Evolutionary conservation across 1,139 yeast genomes (phyloP).

Genomic region (Torulaspora globosa): DNA sequence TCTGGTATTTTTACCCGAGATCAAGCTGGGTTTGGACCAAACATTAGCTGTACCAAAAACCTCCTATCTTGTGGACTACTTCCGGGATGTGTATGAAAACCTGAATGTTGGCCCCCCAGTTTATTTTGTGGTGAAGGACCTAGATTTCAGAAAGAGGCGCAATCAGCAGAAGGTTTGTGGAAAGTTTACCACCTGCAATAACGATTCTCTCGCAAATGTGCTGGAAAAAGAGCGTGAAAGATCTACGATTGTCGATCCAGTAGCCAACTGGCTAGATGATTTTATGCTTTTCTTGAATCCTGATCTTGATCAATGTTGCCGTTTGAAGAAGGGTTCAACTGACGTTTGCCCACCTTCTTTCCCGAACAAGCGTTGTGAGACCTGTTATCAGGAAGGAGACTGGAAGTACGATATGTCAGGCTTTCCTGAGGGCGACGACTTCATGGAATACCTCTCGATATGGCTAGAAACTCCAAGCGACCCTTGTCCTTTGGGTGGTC

Average conservation of each 20-base stretch:
- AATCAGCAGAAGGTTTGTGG: conserved; percentile 81
- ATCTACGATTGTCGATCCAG: conserved; percentile 69
- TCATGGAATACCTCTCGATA: conserved; percentile 64
- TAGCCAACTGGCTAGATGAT: conserved; percentile 91
- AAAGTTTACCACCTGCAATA: conserved; percentile 76
- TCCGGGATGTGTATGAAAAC: conserved; percentile 66
- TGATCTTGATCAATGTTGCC: conserved; percentile 77
- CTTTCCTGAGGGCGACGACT: conserved; percentile 72
- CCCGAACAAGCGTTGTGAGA: conserved; percentile 67
- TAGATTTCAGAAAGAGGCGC: conserved; percentile 55
- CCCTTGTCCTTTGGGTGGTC: conserved; percentile 93
- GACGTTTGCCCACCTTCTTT: conserved; percentile 63
- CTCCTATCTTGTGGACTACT: conserved; percentile 77
- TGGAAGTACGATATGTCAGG: conserved; percentile 80
- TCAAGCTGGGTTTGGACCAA: conserved; percentile 82
- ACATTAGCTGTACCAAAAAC: conserved; percentile 79
- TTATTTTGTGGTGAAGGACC: conserved; percentile 68
- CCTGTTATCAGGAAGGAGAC: conserved; percentile 57
- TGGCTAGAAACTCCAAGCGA: conserved; percentile 87
- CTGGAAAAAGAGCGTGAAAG: conserved; percentile 81
- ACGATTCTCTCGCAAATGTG: conserved; percentile 74
- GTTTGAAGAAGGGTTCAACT: conserved; percentile 49
- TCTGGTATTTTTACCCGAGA: conserved; percentile 60
- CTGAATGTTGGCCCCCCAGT: conserved; percentile 90
- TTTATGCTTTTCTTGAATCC: conserved; percentile 86